Percentiles rank a stretch among this genome's conserved stretches.
phyloP scores from a whole-genome alignment of 2,329 filamentous ascomycete genomes.

The Chrysoporthe puriensis region DNA sequence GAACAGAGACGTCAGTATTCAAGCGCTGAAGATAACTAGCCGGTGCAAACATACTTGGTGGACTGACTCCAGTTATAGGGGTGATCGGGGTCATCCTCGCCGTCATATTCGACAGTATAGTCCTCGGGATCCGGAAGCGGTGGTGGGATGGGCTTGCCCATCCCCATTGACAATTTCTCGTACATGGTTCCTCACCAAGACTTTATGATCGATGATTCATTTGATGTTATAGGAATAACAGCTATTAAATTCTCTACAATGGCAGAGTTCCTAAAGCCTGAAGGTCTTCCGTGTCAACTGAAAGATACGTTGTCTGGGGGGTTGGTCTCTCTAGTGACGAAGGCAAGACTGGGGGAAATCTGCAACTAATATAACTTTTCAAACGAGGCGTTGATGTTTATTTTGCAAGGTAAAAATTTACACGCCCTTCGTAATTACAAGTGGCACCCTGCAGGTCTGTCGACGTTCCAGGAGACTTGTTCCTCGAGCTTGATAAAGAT shows the following conservation, averaged over 20 bases:
- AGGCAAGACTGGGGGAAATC: neutral
- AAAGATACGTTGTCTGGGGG: neutral
- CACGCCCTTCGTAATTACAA: neutral
- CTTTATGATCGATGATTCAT: too few species aligned
- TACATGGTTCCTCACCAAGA: neutral
- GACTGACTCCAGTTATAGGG: constrained; percentile 54
- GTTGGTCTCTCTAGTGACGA: neutral
- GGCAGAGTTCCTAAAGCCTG: neutral
- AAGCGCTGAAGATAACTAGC: neutral
- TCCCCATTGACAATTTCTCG: constrained; percentile 41
- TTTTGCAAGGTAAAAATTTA: too few species aligned
- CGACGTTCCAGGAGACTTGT: neutral
- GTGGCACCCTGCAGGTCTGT: neutral
- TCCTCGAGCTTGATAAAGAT: neutral
- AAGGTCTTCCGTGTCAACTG: neutral
- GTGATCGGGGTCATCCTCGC: constrained; percentile 52
- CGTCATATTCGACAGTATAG: constrained; percentile 63
- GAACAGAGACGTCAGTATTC: neutral
- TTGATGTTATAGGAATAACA: neutral
- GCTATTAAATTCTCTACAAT: neutral
- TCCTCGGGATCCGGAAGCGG: constrained; percentile 58
- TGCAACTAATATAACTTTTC: too few species aligned
- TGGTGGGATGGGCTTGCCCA: constrained; percentile 60
- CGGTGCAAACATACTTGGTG: constrained; percentile 43
- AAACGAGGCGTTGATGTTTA: too few species aligned